Evolutionary conservation across 2,329 filamentous ascomycete genomes (phyloP).

Genomic region (Pseudocercospora musae): DNA sequence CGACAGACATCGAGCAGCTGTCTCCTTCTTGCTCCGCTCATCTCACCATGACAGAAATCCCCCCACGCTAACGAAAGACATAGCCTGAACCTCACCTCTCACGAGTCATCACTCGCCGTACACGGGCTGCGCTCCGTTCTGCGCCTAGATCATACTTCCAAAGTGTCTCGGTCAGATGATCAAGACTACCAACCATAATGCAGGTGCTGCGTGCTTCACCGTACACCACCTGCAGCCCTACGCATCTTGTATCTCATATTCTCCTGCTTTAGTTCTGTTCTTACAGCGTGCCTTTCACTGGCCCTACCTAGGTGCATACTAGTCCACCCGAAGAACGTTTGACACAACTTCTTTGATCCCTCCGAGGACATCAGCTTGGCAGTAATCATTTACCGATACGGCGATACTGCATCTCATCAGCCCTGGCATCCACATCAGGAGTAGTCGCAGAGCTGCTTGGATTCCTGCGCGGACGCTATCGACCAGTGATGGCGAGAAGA

Average conservation of each 20-base stretch:
- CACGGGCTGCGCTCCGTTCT: not conserved
- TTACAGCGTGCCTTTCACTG: too few species aligned
- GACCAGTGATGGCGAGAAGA: not conserved
- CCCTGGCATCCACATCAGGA: too few species aligned
- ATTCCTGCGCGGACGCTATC: not conserved
- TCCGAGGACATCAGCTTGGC: too few species aligned
- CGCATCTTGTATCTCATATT: not conserved
- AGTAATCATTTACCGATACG: too few species aligned
- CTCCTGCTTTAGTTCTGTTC: too few species aligned
- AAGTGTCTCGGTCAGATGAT: too few species aligned
- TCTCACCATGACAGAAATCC: not conserved
- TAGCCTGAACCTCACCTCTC: not conserved
- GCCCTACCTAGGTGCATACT: too few species aligned
- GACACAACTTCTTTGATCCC: too few species aligned
- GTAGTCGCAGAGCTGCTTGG: not conserved
- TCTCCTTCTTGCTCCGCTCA: not conserved
- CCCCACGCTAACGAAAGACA: not conserved
- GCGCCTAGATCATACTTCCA: too few species aligned
- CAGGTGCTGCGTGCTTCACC: not conserved
- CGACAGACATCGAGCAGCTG: not conserved
- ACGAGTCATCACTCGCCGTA: not conserved
- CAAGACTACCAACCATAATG: not conserved
- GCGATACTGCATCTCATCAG: too few species aligned
- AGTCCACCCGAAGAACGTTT: too few species aligned
- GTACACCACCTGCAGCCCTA: not conserved